phyloP scores from a whole-genome alignment of 371 early-diverging fungal species.

The Rhizomucor pusillus region DNA sequence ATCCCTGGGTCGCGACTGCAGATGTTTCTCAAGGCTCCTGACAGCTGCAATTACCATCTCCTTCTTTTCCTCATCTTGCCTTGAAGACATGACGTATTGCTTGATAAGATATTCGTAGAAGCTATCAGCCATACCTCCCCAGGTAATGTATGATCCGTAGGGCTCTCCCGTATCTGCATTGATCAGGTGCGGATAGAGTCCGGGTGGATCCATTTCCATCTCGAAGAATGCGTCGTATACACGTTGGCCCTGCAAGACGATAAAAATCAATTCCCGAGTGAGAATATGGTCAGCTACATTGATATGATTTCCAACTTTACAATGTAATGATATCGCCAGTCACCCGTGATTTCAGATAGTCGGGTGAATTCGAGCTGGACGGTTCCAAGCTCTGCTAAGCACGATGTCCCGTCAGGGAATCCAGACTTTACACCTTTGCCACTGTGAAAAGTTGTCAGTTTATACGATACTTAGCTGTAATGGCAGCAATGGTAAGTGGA shows the following conservation, averaged over 20 bases:
- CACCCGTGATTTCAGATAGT: constrained; percentile 71
- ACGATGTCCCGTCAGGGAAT: constrained; percentile 24
- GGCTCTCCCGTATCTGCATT: constrained; percentile 26
- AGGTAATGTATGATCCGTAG: constrained; percentile 29
- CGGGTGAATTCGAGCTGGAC: constrained; percentile 85
- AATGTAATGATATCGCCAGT: constrained; percentile 56
- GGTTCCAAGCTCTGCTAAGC: constrained; percentile 85
- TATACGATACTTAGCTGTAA: neutral
- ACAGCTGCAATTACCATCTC: constrained; percentile 39
- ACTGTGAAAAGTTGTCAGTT: constrained; percentile 11
- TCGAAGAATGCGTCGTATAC: constrained; percentile 39
- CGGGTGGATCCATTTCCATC: constrained; percentile 23
- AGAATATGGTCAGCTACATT: neutral
- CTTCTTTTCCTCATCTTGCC: constrained; percentile 38
- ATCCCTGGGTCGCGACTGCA: constrained; percentile 24
- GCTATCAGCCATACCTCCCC: constrained; percentile 57
- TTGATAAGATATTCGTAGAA: constrained; percentile 71
- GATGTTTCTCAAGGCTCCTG: constrained; percentile 18
- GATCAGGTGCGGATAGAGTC: constrained; percentile 49
- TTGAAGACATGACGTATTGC: constrained; percentile 56
- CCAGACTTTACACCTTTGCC: constrained; percentile 28
- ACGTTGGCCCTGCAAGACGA: constrained; percentile 35
- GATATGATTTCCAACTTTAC: constrained; percentile 28
- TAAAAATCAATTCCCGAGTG: neutral
- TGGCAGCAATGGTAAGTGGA: neutral